Percentiles rank a stretch among this genome's conserved stretches.
Conservation (phyloP, 208 protist genomes). For the Phytomonas sp. region DNA sequence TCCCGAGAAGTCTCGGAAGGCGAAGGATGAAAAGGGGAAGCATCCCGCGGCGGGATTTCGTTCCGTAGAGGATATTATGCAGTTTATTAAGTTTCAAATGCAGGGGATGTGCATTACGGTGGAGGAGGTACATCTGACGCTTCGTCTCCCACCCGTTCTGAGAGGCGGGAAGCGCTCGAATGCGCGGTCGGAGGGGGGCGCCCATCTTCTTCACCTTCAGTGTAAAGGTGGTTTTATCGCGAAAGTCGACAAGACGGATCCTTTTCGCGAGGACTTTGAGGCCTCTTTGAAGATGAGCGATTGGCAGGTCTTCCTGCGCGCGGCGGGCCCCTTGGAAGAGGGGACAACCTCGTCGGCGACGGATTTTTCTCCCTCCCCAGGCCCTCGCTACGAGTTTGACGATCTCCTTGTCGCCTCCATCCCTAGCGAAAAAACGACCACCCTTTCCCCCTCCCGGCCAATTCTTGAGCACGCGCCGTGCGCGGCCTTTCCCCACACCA, state of each 20-base stretch:
- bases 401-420: too few relatives aligned
- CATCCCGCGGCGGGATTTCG: conserved; percentile 11
- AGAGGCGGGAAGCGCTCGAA: not conserved
- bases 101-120: conserved; percentile 21
- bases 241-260: not conserved
- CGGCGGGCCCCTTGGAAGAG: not conserved
- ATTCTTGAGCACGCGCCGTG: too few relatives aligned
- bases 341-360: too few relatives aligned
- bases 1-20: too few relatives aligned
- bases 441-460: too few relatives aligned
- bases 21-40: too few relatives aligned
- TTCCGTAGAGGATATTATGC: conserved; percentile 26
- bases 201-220: not conserved
- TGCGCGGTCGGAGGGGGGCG: not conserved
- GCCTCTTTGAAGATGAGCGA: conserved; percentile 5
- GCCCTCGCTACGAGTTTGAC: too few relatives aligned
- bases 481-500: too few relatives aligned
- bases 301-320: conserved; percentile 11
- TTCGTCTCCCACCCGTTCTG: conserved; percentile 19
- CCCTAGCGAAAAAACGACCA: too few relatives aligned
- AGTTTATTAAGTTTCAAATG: conserved; percentile 24
- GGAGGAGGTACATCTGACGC: conserved; percentile 20
- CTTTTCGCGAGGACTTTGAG: not conserved
- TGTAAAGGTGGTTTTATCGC: conserved; percentile 7
- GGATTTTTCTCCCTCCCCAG: too few relatives aligned